Conservation (phyloP, 73 alveolate genomes). For the Paramecium sexaurelia region DNA sequence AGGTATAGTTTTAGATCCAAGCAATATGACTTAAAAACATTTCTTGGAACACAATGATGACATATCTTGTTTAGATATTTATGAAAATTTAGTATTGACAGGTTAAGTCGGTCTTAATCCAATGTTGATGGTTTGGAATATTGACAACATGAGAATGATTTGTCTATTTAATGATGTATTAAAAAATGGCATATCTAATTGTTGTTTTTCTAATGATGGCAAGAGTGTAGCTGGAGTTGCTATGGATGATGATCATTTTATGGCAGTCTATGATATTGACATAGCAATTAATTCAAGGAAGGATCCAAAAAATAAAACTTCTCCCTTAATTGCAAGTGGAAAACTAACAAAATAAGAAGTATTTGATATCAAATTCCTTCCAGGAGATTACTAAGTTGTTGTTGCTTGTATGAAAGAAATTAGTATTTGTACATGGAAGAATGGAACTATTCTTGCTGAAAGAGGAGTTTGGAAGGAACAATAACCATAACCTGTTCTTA, state of each 20-base stretch:
- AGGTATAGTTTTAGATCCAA: constrained; percentile 88
- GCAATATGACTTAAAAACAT: constrained; percentile 80
- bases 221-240: constrained; percentile 92
- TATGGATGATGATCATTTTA: constrained; percentile 95
- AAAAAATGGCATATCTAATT: constrained; percentile 90
- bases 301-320: constrained; percentile 76
- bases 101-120: constrained; percentile 98
- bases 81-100: constrained; percentile 89
- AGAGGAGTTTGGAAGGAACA: constrained; percentile 77
- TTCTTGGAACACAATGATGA: constrained; percentile 94
- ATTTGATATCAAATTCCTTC: constrained; percentile 87
- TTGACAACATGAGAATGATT: constrained; percentile 87
- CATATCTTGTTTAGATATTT: constrained; percentile 92
- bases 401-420: constrained; percentile 96
- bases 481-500: constrained; percentile 84
- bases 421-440: constrained; percentile 77
- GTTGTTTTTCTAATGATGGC: constrained; percentile 95
- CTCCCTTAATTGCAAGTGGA: constrained; percentile 82
- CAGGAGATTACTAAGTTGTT: constrained; percentile 79
- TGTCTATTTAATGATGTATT: constrained; percentile 86
- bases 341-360: constrained; percentile 91
- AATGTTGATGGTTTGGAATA: constrained; percentile 92
- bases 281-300: constrained; percentile 75
- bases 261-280: constrained; percentile 93
- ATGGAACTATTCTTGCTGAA: constrained; percentile 79